Percentiles rank a stretch among this genome's conserved stretches.
Conservation (phyloP, 805 yeast genomes). For the Lachancea lanzarotensis region DNA sequence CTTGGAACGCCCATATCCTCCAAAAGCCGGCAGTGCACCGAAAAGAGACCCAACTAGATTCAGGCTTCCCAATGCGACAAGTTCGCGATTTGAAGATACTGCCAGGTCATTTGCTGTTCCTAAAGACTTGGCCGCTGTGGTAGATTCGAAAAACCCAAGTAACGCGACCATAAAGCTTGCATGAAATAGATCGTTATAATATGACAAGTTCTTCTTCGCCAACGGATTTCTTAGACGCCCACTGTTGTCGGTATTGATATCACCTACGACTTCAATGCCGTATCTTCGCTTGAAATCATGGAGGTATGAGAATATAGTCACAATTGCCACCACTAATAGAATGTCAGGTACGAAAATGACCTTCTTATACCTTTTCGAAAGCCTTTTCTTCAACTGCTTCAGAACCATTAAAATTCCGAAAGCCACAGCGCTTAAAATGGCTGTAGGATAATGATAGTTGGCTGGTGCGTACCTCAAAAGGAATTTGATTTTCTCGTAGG, state of each 20-base stretch:
- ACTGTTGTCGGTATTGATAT: constrained; percentile 46
- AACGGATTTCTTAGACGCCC: constrained; percentile 53
- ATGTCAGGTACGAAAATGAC: constrained; percentile 80
- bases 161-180: constrained; percentile 74
- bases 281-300: constrained; percentile 42
- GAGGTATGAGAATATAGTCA: constrained; percentile 46
- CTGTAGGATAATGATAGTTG: constrained; percentile 52
- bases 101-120: constrained; percentile 67
- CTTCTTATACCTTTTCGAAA: constrained; percentile 32
- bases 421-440: constrained; percentile 50
- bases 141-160: constrained; percentile 86
- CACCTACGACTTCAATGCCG: constrained; percentile 69
- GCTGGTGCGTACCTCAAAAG: constrained; percentile 41
- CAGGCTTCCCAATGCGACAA: constrained; percentile 79
- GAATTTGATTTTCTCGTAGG: constrained; percentile 61
- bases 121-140: constrained; percentile 84
- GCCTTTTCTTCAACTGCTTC: constrained; percentile 37
- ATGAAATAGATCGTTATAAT: constrained; percentile 51
- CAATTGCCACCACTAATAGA: constrained; percentile 57
- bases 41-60: constrained; percentile 54
- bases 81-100: constrained; percentile 73
- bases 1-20: constrained; percentile 92
- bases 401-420: constrained; percentile 41
- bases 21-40: constrained; percentile 84
- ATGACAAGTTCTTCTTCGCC: constrained; percentile 37